Conservation (phyloP, 192 early-diverging fungal genomes). For the Umbelopsis sp. region DNA sequence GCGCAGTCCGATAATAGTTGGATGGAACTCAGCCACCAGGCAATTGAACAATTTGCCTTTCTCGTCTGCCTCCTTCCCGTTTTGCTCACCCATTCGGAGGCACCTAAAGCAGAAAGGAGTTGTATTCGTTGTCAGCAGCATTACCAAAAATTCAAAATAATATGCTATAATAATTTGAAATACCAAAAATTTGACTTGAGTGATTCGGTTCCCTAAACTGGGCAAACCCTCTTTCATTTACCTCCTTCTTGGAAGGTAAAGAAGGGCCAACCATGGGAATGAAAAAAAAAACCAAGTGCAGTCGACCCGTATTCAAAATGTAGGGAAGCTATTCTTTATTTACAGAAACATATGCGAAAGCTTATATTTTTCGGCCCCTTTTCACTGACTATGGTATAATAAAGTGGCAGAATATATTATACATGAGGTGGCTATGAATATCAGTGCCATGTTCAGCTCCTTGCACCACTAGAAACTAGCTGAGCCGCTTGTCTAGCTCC, state of each 20-base stretch:
- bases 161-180: not conserved
- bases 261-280: too few relatives aligned
- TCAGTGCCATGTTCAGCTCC: not conserved
- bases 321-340: too few relatives aligned
- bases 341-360: too few relatives aligned
- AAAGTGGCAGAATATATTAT: too few relatives aligned
- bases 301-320: too few relatives aligned
- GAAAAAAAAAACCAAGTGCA: too few relatives aligned
- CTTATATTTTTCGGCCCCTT: not conserved
- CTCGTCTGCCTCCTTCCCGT: slow-evolving; percentile 8
- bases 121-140: slow-evolving; percentile 12
- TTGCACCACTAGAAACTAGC: not conserved
- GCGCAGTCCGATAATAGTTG: slow-evolving; percentile 12
- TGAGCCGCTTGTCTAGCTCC: slow-evolving; percentile 1
- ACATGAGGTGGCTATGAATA: too few relatives aligned
- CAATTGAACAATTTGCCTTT: slow-evolving; percentile 19
- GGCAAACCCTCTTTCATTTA: not conserved
- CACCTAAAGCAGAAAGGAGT: slow-evolving; percentile 5
- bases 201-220: not conserved
- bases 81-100: slow-evolving; percentile 18
- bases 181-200: not conserved
- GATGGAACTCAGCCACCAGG: slow-evolving; percentile 14
- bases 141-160: not conserved
- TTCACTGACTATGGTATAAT: not conserved
- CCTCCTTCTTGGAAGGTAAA: not conserved